A percentile compares a stretch with the other conserved stretches of the same genome.
These are phyloP conservation scores for Udeniomyces megalosporus DNA, from an alignment of 768 basidiomycete species.

Conservation along the genomic window DNA sequence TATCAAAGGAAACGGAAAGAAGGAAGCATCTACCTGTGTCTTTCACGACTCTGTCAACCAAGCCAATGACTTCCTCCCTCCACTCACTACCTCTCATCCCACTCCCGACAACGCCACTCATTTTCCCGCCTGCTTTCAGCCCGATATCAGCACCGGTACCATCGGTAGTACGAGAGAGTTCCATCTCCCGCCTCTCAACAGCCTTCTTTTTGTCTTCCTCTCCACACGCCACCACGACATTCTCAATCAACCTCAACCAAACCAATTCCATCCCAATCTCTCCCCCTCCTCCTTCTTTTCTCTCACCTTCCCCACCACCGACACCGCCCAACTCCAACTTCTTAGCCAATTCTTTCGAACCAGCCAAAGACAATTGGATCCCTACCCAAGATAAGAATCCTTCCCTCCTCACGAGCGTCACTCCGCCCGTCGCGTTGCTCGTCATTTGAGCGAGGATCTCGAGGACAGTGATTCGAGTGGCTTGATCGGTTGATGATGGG, in stretches of 20 bases:
- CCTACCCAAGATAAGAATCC: conserved; percentile 68
- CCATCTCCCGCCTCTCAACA: background rate
- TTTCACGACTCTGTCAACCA: conserved; percentile 1
- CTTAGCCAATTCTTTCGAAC: conserved; percentile 7
- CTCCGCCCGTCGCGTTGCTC: conserved; percentile 49
- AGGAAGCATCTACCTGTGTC: conserved; percentile 21
- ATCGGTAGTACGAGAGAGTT: too few relatives aligned
- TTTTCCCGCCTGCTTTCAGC: too few relatives aligned
- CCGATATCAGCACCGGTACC: too few relatives aligned
- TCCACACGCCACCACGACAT: conserved; percentile 19
- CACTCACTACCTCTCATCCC: background rate
- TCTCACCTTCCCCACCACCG: conserved; percentile 15
- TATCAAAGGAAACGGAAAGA: conserved; percentile 22
- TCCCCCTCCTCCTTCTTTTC: background rate
- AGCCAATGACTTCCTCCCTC: background rate
- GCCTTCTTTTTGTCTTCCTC: conserved; percentile 4
- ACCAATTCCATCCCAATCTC: conserved; percentile 4
- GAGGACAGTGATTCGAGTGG: conserved; percentile 44
- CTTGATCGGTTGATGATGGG: conserved; percentile 33
- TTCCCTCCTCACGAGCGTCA: conserved; percentile 53
- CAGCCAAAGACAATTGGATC: conserved; percentile 39
- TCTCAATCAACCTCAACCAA: conserved; percentile 29
- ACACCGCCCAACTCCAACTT: background rate
- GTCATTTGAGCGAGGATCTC: conserved; percentile 65
- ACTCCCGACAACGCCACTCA: background rate